Evolutionary conservation across 768 basidiomycete species (phyloP).

Genomic region (Hirschioporus abietinus): DNA sequence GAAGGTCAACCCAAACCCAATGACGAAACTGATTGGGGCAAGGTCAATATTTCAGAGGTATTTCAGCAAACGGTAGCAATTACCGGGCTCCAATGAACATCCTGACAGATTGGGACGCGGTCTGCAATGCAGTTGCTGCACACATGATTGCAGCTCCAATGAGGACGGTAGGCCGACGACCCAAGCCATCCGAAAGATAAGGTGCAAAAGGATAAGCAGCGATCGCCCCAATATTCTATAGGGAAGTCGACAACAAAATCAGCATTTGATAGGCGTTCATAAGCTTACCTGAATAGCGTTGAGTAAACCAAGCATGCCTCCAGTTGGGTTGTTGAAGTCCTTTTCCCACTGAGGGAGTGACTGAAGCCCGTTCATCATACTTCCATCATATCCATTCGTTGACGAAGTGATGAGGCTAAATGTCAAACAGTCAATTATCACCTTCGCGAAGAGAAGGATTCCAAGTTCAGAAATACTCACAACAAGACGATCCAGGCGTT

Average conservation of each 20-base stretch:
- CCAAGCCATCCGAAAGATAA: conserved; percentile 36
- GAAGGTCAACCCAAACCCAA: conserved; percentile 40
- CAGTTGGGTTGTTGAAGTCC: conserved; percentile 23
- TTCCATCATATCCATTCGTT: conserved; percentile 29
- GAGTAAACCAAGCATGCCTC: conserved; percentile 24
- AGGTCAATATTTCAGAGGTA: background rate
- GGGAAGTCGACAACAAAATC: background rate
- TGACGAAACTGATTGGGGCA: conserved; percentile 23
- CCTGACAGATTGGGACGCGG: conserved; percentile 31
- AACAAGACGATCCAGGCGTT: conserved; percentile 21
- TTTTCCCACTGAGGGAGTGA: conserved; percentile 23
- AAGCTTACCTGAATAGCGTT: conserved; percentile 23
- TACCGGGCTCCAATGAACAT: conserved; percentile 42
- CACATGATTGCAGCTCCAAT: conserved; percentile 36
- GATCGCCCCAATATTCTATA: conserved; percentile 35
- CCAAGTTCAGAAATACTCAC: background rate
- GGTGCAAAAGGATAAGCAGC: conserved; percentile 34
- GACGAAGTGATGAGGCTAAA: conserved; percentile 26
- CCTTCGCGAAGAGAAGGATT: background rate
- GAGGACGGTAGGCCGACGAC: conserved; percentile 31
- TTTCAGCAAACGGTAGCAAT: conserved; percentile 7
- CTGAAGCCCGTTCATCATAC: conserved; percentile 27
- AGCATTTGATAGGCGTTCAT: background rate
- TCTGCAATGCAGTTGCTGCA: conserved; percentile 33
- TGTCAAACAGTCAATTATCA: background rate